These are phyloP conservation scores for Postia placenta DNA, from an alignment of 768 basidiomycete genomes.

Conservation along the genomic window DNA sequence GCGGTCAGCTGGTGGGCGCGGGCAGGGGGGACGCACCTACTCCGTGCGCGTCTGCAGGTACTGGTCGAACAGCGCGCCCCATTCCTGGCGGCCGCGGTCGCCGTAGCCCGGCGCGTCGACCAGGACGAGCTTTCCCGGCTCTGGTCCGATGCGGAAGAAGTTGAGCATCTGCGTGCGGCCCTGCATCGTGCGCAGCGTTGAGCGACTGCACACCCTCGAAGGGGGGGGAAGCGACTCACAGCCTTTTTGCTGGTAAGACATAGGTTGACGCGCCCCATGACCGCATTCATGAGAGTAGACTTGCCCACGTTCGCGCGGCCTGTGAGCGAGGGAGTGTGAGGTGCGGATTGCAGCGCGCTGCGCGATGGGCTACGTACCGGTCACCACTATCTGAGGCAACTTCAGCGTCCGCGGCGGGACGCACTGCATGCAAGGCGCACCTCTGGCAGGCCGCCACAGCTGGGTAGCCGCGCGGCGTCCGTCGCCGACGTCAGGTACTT, in stretches of 20 bases:
- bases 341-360: background rate
- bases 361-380: constrained; percentile 9
- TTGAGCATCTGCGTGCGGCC: constrained; percentile 69
- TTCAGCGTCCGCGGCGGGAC: background rate
- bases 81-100: constrained; percentile 62
- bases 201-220: background rate
- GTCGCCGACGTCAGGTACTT: constrained; percentile 20
- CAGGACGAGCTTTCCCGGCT: constrained; percentile 48
- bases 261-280: constrained; percentile 51
- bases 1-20: background rate
- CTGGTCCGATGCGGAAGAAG: constrained; percentile 61
- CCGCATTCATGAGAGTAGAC: constrained; percentile 65
- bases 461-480: constrained; percentile 13
- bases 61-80: constrained; percentile 64
- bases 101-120: constrained; percentile 86
- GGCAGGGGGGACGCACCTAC: constrained; percentile 33
- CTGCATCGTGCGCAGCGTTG: constrained; percentile 28
- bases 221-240: constrained; percentile 32
- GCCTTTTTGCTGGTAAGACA: constrained; percentile 65
- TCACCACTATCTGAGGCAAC: constrained; percentile 18
- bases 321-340: constrained; percentile 17
- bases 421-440: constrained; percentile 6
- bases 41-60: constrained; percentile 56
- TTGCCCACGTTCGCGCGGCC: constrained; percentile 80
- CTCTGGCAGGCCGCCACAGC: constrained; percentile 19